A percentile compares a stretch with the other conserved stretches of the same genome.
Conservation (phyloP, 2,329 filamentous ascomycete genomes). For the Talaromyces sp. region DNA sequence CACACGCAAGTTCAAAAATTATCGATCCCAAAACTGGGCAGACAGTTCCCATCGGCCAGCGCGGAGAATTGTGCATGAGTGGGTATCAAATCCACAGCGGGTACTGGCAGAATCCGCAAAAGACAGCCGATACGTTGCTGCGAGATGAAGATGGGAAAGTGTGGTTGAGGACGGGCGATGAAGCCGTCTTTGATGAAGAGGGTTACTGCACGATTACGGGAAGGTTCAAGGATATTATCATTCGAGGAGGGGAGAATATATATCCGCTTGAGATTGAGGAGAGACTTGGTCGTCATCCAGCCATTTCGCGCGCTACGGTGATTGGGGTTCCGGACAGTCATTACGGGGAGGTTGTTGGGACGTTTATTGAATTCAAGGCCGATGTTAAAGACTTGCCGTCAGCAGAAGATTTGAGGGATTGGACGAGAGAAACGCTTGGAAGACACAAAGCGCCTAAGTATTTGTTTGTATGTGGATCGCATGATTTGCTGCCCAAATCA, state of each 20-base stretch:
- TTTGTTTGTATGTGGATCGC: constrained; percentile 70
- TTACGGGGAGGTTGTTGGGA: constrained; percentile 69
- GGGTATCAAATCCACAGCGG: constrained; percentile 68
- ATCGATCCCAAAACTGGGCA: constrained; percentile 59
- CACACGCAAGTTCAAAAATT: constrained; percentile 73
- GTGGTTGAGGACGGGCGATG: constrained; percentile 66
- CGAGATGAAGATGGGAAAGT: constrained; percentile 57
- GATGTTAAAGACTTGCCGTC: constrained; percentile 21
- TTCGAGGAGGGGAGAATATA: constrained; percentile 69
- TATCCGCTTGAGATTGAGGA: constrained; percentile 75
- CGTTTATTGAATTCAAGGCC: constrained; percentile 49
- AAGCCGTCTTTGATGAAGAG: constrained; percentile 50
- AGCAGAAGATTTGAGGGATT: constrained; percentile 55
- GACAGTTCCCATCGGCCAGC: constrained; percentile 63
- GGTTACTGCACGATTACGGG: constrained; percentile 72
- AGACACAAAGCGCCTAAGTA: constrained; percentile 67
- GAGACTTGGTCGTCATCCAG: constrained; percentile 62
- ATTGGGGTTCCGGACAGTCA: constrained; percentile 67
- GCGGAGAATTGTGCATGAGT: constrained; percentile 72
- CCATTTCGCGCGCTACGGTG: constrained; percentile 63
- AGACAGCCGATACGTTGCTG: constrained; percentile 68
- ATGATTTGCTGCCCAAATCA: constrained; percentile 44
- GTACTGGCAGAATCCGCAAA: constrained; percentile 45
- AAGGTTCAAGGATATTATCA: constrained; percentile 76
- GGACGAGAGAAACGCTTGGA: constrained; percentile 61